phyloP scores from a whole-genome alignment of 768 basidiomycete genomes.

The Pulveroboletus frians region DNA sequence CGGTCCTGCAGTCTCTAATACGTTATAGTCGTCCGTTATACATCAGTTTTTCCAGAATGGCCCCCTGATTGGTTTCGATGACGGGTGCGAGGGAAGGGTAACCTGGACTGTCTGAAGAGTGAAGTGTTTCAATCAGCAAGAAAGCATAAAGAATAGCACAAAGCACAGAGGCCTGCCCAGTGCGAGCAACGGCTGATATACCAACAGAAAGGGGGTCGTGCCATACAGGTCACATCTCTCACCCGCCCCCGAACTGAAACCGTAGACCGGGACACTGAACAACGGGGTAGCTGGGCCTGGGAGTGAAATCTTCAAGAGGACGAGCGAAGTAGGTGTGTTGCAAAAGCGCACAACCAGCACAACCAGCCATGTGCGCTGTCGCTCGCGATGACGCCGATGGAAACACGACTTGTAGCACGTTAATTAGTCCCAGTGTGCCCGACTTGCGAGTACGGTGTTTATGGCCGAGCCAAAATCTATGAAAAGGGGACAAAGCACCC shows the following conservation, averaged over 20 bases:
- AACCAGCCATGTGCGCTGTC: not conserved
- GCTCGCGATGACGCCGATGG: too few species aligned
- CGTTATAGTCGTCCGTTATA: slow-evolving; percentile 34
- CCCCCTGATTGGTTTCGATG: too few species aligned
- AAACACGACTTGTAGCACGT: not conserved
- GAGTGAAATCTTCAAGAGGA: not conserved
- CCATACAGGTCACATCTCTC: too few species aligned
- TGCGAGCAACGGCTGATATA: too few species aligned
- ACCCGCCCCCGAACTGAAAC: not conserved
- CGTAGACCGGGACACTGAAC: not conserved
- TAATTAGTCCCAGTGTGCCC: not conserved
- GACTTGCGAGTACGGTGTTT: not conserved
- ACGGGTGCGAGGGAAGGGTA: not conserved
- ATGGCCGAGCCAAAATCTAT: not conserved
- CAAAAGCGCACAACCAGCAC: not conserved
- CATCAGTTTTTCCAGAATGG: not conserved
- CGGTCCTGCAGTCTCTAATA: slow-evolving; percentile 29
- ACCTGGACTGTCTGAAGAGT: not conserved
- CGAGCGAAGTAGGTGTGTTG: not conserved
- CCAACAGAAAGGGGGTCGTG: not conserved
- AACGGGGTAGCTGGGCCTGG: not conserved
- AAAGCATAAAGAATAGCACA: not conserved
- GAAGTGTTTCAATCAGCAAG: too few species aligned
- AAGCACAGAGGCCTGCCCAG: not conserved
- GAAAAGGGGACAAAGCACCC: too few species aligned